Evolutionary conservation across 495 filamentous ascomycete genomes (phyloP).

Genomic region (Elaphomyces granulatus): DNA sequence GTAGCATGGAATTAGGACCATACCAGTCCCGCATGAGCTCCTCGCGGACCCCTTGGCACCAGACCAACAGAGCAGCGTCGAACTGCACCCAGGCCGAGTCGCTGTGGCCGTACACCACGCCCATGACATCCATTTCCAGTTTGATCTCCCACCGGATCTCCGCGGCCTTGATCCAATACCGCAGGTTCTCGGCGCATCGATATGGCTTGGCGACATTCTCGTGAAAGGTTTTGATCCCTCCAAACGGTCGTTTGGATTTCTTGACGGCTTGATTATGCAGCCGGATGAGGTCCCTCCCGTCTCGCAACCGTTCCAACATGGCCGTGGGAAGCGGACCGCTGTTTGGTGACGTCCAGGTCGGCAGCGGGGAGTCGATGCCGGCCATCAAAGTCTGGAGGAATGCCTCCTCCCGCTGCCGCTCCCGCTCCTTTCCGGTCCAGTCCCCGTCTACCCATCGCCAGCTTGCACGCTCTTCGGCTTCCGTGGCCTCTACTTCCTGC

Average conservation of each 20-base stretch:
- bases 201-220: constrained; percentile 88
- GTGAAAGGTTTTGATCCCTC: constrained; percentile 80
- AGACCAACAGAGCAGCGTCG: constrained; percentile 62
- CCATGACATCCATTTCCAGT: constrained; percentile 73
- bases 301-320: constrained; percentile 59
- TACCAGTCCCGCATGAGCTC: constrained; percentile 54
- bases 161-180: constrained; percentile 91
- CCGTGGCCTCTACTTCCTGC: constrained; percentile 56
- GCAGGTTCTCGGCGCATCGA: constrained; percentile 79
- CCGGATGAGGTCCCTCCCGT: constrained; percentile 66
- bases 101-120: constrained; percentile 57
- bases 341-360: constrained; percentile 49
- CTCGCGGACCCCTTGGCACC: constrained; percentile 62
- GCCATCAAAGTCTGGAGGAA: constrained; percentile 55
- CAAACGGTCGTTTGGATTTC: constrained; percentile 73
- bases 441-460: constrained; percentile 70
- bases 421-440: constrained; percentile 63
- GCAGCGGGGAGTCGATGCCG: constrained; percentile 38
- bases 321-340: constrained; percentile 47
- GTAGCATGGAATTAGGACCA: background rate
- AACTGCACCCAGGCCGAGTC: constrained; percentile 61
- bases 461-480: constrained; percentile 51
- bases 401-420: constrained; percentile 67
- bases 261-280: constrained; percentile 80
- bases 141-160: constrained; percentile 88